Evolutionary conservation across 257 asterid species (phyloP).

Genomic region (Solanum sejunctum): DNA sequence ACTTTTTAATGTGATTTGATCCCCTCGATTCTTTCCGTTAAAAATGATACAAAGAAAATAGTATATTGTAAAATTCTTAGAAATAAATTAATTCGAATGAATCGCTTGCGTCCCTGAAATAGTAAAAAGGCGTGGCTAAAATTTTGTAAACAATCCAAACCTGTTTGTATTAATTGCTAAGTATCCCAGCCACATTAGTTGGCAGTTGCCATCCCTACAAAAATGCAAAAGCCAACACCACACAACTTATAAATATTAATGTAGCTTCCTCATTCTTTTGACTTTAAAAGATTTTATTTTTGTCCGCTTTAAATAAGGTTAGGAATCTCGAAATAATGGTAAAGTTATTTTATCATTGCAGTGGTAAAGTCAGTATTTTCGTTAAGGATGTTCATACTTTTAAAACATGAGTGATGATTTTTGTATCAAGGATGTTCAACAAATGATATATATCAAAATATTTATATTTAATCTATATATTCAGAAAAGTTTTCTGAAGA

Average conservation of each 20-base stretch:
- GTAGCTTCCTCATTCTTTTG: neutral
- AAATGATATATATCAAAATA: too few relatives aligned
- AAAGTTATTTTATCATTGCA: neutral
- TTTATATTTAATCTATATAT: too few relatives aligned
- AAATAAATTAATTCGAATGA: neutral
- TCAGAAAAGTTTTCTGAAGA: too few relatives aligned
- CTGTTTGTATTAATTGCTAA: neutral
- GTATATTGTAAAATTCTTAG: neutral
- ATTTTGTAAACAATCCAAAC: neutral
- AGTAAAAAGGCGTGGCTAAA: neutral
- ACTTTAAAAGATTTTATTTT: neutral
- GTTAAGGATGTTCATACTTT: too few relatives aligned
- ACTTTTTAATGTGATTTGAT: too few relatives aligned
- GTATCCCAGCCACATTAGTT: neutral
- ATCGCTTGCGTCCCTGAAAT: neutral
- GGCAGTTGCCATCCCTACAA: neutral
- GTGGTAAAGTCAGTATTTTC: too few relatives aligned
- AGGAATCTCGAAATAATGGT: fast-evolving
- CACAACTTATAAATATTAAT: neutral
- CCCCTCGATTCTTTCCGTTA: too few relatives aligned
- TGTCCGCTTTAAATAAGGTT: neutral
- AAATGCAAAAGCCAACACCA: neutral
- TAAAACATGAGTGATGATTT: too few relatives aligned
- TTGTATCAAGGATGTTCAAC: too few relatives aligned
- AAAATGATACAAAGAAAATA: neutral